A percentile compares a stretch with the other conserved stretches of the same genome.
Conservation (phyloP, 192 early-diverging fungal genomes). For the Rhizophagus prolifer region DNA sequence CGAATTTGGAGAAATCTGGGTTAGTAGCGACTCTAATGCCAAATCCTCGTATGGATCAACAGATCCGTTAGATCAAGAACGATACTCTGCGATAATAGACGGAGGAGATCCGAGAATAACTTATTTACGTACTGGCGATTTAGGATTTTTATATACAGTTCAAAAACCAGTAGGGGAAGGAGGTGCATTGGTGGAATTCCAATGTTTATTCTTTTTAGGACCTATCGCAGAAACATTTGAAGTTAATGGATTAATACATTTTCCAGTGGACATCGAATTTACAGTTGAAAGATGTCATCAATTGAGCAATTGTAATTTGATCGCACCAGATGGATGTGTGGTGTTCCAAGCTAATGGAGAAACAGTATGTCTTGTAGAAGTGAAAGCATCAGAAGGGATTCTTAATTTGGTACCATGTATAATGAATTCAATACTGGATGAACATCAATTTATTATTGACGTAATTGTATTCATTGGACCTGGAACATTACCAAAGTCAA, state of each 20-base stretch:
- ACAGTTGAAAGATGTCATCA: constrained; percentile 62
- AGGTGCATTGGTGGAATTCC: constrained; percentile 57
- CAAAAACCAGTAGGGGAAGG: constrained; percentile 49
- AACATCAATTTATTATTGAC: constrained; percentile 71
- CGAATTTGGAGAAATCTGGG: constrained; percentile 86
- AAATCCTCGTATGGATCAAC: constrained; percentile 46
- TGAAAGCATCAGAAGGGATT: constrained; percentile 39
- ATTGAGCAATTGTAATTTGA: not conserved
- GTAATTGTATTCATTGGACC: constrained; percentile 63
- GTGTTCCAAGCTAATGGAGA: constrained; percentile 45
- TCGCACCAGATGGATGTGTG: constrained; percentile 27
- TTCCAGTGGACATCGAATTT: constrained; percentile 71
- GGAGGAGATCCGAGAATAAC: constrained; percentile 55
- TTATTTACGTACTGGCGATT: constrained; percentile 80
- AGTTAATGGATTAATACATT: constrained; percentile 70
- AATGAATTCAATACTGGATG: constrained; percentile 66
- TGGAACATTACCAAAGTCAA: constrained; percentile 58
- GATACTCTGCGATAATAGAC: constrained; percentile 54
- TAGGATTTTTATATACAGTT: constrained; percentile 82
- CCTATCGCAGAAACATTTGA: constrained; percentile 69
- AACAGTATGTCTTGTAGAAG: constrained; percentile 40
- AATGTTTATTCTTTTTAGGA: constrained; percentile 78
- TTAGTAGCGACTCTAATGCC: constrained; percentile 61
- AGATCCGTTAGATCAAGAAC: constrained; percentile 36
- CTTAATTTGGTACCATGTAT: constrained; percentile 58